Conservation (phyloP, 208 protist genomes). For the Leishmania mexicana region DNA sequence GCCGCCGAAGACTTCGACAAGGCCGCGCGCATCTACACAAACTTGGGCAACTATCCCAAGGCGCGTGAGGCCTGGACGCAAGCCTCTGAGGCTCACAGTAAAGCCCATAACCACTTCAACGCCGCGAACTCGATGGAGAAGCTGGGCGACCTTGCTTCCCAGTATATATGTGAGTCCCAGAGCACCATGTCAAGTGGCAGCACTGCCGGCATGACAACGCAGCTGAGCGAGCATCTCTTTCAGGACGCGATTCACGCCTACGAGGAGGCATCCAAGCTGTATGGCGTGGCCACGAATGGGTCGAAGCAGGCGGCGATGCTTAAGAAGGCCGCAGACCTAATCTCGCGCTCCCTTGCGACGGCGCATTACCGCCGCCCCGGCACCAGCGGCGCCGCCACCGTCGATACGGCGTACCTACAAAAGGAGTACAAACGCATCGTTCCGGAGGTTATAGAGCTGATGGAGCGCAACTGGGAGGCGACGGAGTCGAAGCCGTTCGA, state of each 20-base stretch:
- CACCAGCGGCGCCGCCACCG: neutral
- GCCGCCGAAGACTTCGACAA: slow-evolving; percentile 74
- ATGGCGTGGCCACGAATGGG: slow-evolving; percentile 30
- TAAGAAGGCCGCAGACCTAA: slow-evolving; percentile 36
- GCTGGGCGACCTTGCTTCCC: slow-evolving; percentile 36
- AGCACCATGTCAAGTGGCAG: slow-evolving; percentile 8
- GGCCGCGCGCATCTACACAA: slow-evolving; percentile 71
- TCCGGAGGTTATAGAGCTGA: slow-evolving; percentile 26
- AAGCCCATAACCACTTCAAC: slow-evolving; percentile 50
- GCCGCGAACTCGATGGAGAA: slow-evolving; percentile 56
- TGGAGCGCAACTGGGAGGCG: slow-evolving; percentile 56
- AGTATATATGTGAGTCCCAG: slow-evolving; percentile 21
- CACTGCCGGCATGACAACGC: neutral
- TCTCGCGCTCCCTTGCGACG: slow-evolving; percentile 15
- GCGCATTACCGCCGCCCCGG: slow-evolving; percentile 4
- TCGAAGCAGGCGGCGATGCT: slow-evolving; percentile 34
- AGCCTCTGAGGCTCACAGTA: slow-evolving; percentile 48
- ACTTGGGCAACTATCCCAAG: slow-evolving; percentile 39
- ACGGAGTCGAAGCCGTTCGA: slow-evolving; percentile 41
- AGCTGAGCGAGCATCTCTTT: slow-evolving; percentile 20
- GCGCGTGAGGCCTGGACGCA: slow-evolving; percentile 45
- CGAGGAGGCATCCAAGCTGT: slow-evolving; percentile 36
- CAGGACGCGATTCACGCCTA: slow-evolving; percentile 37
- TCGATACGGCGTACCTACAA: slow-evolving; percentile 13
- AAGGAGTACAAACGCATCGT: slow-evolving; percentile 35